Evolutionary conservation across 106 monocot species (phyloP).

Genomic region (Posidonia australis): DNA sequence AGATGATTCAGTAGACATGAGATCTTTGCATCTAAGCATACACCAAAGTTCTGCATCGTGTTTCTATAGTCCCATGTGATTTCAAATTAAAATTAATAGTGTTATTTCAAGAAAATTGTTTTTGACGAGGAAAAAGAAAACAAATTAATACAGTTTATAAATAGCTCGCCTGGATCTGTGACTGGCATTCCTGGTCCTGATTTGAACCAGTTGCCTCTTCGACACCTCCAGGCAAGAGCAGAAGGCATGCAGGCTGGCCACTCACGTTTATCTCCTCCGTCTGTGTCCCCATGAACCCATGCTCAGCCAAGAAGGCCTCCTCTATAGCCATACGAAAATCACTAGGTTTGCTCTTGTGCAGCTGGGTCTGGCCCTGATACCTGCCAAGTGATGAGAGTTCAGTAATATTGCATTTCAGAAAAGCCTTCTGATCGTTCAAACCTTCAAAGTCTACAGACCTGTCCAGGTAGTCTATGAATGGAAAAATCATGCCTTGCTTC

Average conservation of each 20-base stretch:
- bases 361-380: constrained; percentile 74
- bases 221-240: constrained; percentile 20
- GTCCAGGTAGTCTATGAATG: constrained; percentile 75
- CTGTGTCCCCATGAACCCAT: constrained; percentile 44
- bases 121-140: too few species aligned
- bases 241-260: constrained; percentile 15
- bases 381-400: constrained; percentile 19
- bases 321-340: constrained; percentile 79
- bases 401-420: background rate
- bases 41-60: too few species aligned
- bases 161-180: constrained; percentile 37
- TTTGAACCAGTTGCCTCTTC: constrained; percentile 63
- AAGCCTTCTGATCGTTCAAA: background rate
- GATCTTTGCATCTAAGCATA: too few species aligned
- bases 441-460: constrained; percentile 28
- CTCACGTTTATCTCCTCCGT: constrained; percentile 9
- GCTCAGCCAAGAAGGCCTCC: constrained; percentile 81
- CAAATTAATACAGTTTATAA: too few species aligned
- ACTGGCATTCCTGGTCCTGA: constrained; percentile 56
- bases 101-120: too few species aligned
- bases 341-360: constrained; percentile 56
- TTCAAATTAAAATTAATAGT: too few species aligned
- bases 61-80: too few species aligned
- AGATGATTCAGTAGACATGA: too few species aligned
- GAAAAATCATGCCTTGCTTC: constrained; percentile 86